Evolutionary conservation across 345 rosid genomes (phyloP).

Genomic region (Aquilaria sinensis): DNA sequence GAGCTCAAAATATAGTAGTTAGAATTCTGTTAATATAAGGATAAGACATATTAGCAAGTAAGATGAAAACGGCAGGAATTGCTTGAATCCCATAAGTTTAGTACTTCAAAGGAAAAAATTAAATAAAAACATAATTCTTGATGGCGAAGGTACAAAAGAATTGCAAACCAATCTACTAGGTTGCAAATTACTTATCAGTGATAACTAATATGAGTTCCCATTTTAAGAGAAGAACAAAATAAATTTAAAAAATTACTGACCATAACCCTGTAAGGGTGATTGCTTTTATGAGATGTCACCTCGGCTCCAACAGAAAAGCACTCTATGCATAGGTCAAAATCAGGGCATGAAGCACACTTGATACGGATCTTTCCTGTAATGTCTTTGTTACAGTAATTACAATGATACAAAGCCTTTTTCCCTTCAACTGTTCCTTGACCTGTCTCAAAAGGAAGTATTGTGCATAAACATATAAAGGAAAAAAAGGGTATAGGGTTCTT

Average conservation of each 20-base stretch:
- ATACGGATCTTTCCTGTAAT: slow-evolving; percentile 85
- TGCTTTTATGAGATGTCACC: slow-evolving; percentile 80
- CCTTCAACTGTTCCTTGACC: slow-evolving; percentile 81
- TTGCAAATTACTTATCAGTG: slow-evolving; percentile 2
- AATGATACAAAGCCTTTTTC: slow-evolving; percentile 82
- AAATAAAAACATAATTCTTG: background rate
- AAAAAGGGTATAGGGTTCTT: background rate
- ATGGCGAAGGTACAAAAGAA: background rate
- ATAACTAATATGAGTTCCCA: background rate
- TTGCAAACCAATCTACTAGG: background rate
- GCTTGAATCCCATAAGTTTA: too few species aligned
- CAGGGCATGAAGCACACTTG: slow-evolving; percentile 90
- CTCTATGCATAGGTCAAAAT: slow-evolving; percentile 94
- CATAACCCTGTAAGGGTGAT: slow-evolving; percentile 92
- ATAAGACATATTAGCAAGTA: too few species aligned
- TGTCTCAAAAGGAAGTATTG: slow-evolving; percentile 21
- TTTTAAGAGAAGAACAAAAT: background rate
- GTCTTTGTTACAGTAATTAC: slow-evolving; percentile 97
- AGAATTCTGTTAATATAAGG: too few species aligned
- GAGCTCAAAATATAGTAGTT: too few species aligned
- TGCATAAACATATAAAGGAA: background rate
- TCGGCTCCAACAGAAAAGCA: slow-evolving; percentile 96
- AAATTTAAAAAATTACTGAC: slow-evolving; percentile 35
- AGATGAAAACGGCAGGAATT: too few species aligned
- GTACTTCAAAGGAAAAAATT: background rate